These are phyloP conservation scores for Penicillium bialowiezense DNA, from an alignment of 495 filamentous ascomycete species.

Conservation along the genomic window DNA sequence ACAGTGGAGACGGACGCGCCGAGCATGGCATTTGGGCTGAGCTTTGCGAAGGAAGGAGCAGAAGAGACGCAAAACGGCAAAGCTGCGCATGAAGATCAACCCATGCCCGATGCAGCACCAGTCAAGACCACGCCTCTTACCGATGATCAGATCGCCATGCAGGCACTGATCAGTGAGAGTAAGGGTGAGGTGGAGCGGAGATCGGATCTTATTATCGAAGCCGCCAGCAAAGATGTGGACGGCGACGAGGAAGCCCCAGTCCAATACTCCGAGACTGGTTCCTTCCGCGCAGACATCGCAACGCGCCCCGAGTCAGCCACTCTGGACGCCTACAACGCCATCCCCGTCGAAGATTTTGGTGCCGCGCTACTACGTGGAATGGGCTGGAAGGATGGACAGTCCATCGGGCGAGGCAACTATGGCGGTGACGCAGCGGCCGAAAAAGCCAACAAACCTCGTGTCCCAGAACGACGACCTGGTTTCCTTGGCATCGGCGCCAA, in stretches of 20 bases:
- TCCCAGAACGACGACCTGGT: conserved; percentile 67
- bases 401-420: conserved; percentile 57
- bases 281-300: conserved; percentile 64
- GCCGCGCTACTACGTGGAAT: conserved; percentile 83
- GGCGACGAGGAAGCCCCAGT: conserved; percentile 25
- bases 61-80: conserved; percentile 18
- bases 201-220: conserved; percentile 61
- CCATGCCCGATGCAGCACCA: conserved; percentile 30
- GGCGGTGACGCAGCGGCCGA: conserved; percentile 25
- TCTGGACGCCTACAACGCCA: conserved; percentile 78
- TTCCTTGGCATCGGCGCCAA: conserved; percentile 85
- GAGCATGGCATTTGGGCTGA: conserved; percentile 46
- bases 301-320: conserved; percentile 72
- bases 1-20: conserved; percentile 34
- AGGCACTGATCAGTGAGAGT: conserved; percentile 65
- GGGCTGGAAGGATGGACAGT: conserved; percentile 89
- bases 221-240: conserved; percentile 15
- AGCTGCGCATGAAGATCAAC: conserved; percentile 19
- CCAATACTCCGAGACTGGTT: conserved; percentile 60
- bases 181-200: conserved; percentile 46
- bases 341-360: conserved; percentile 94
- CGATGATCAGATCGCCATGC: conserved; percentile 76
- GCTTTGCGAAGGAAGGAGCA: conserved; percentile 32
- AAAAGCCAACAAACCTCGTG: conserved; percentile 35
- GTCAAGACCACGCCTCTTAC: conserved; percentile 39